Base-by-base conservation (phyloP, 2,329 filamentous ascomycete species). In the Sporothrix pseudoabietina region DNA sequence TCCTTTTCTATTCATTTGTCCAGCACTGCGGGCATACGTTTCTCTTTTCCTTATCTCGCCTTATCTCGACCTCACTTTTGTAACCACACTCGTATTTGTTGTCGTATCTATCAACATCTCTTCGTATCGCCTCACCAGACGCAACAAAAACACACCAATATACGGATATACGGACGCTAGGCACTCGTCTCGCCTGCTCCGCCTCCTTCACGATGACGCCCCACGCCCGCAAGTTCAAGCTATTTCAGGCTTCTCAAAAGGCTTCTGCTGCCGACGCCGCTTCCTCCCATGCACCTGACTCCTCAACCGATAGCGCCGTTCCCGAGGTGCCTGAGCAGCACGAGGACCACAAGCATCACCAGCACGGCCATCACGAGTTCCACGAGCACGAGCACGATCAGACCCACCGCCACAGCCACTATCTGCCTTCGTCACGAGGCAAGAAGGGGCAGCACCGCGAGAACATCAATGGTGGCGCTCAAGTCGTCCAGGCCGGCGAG, bases 191-290 rank as follows among this genome's bases (percentile, higher is more conserved):
- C 44, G 52, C 76, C 72, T 75, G 76, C 76, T 77, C 81, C 82
- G 80, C 79, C 82, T 12, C 81, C 80, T 19, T 39, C 19, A 77
- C 82, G 76, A 85, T 85, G 84, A 83, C 82, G 79, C 82, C 83
- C 80, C 80, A 81, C 79, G 79, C 78, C 77, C 81, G 80, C 80
- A 83, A 82, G 82, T 81, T 84, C 83, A 84, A 84, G 84, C 83
- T 85, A 81, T 78, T 82, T 84, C 83, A 85, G 84, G 80, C 82
- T 81, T 80, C 82, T 81, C 83, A 81, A 78, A 77, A 77, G 73
- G 78, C 65, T 65, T 70, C 70, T 6, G 26, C 66, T 16, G 47
- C 66, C 47, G 66, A 70, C 32, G 63, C 65, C 16, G 47, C 65
- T n/a, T 52, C 65, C 6, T 68, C 65, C 32, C 63, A 16, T 16